Evolutionary conservation across 2,329 filamentous ascomycete species (phyloP), one percentile per base, ranked within the genome.

Genomic region (Nigrograna mackinnonii): DNA sequence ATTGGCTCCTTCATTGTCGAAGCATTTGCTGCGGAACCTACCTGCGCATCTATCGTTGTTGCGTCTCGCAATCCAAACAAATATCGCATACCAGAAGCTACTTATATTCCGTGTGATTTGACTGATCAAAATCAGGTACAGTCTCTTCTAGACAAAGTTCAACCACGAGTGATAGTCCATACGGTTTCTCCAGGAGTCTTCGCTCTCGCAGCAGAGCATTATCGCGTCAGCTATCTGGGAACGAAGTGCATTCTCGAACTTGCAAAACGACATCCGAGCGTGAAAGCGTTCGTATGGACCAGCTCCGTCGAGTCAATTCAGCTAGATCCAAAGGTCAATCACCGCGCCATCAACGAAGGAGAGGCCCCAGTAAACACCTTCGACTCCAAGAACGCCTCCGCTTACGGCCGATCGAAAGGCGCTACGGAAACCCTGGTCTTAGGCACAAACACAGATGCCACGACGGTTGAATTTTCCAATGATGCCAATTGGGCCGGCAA

Each of bases 371-470:
- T 34, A 16, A 17, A 33, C 20, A n/a, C 13, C 16, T 21, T 24
- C 6, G 26, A 34, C 6, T 32, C 37, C 4, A 43, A 4, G 44
- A 17, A 22, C 11, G 20, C 9, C 4, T 16, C 9, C 5, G 20
- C 19, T 14, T 41, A 41, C 17, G 20, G 19, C 6, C 52, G 58
- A 6, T 37, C 51, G 5, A 57, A 57, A 39, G 54, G 40, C 5
- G 35, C 42, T 16, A 43, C 44, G 3, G 44, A 55, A 9, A 19
- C 28, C 6, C 24, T 50, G 2, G 48, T 57, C 5, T 38, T 54
- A n/a, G 43, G 30, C 9, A 34, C 46, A 55, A 48, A 60, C 24
- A 43, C 39, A 6, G 44, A n/a, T n/a, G n/a, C n/a, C n/a, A 24
- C 31, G 24, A 22, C 22, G 12, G 32, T 14, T 5, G 12, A 32